Conservation (phyloP, 192 early-diverging fungal genomes). For the Umbelopsis vinacea region DNA sequence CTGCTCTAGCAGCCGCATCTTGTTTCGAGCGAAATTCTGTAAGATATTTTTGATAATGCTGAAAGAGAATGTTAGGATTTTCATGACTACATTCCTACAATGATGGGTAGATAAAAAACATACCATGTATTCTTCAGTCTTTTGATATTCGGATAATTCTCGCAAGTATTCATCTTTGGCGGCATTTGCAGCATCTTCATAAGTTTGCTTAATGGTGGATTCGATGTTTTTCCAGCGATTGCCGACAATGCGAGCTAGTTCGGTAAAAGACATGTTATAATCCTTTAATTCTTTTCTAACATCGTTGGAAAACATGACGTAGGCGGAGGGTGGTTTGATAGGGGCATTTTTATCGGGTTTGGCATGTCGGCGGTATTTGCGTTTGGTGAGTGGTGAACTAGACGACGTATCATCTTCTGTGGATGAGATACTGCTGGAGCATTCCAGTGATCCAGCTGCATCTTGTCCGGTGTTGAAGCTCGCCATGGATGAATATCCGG, state of each 20-base stretch:
- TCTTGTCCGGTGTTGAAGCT: conserved; percentile 4
- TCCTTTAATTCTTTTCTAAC: conserved; percentile 45
- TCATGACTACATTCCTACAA: no score
- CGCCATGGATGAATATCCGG: conserved; percentile 9
- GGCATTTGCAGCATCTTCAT: conserved; percentile 34
- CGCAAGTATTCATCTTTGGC: conserved; percentile 40
- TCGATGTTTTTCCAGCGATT: conserved; percentile 50
- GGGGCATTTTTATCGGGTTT: conserved; percentile 53
- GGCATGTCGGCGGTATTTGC: conserved; percentile 52
- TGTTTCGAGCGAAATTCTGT: conserved; percentile 45
- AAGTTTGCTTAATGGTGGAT: conserved; percentile 32
- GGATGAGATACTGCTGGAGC: conserved; percentile 36
- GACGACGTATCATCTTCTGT: conserved; percentile 38
- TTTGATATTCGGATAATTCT: conserved; percentile 39
- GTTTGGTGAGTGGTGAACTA: conserved; percentile 30
- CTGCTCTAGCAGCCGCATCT: conserved; percentile 35
- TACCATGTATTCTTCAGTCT: conserved; percentile 42
- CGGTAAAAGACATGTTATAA: conserved; percentile 45
- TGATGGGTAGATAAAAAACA: no score
- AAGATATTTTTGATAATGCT: conserved; percentile 47
- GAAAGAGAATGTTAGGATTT: no score
- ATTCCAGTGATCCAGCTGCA: not conserved
- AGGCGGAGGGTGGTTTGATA: conserved; percentile 51
- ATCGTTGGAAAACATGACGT: conserved; percentile 53
- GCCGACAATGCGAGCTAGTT: conserved; percentile 52